Percentiles rank a stretch among this genome's conserved stretches.
phyloP scores from a whole-genome alignment of 2,329 filamentous ascomycete genomes.

The Xylariaceae sp. region DNA sequence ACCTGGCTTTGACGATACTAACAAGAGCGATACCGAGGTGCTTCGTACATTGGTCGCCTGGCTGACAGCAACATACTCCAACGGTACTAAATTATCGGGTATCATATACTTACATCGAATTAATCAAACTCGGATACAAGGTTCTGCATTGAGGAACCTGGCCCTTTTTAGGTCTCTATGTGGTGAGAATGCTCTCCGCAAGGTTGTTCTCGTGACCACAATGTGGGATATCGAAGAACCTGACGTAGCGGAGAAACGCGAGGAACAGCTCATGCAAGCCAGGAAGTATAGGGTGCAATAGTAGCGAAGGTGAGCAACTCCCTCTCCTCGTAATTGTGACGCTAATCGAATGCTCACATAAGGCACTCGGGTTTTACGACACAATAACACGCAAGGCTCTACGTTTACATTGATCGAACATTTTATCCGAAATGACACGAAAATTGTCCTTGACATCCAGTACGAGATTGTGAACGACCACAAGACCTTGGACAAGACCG shows the following conservation, averaged over 20 bases:
- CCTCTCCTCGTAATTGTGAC: background rate
- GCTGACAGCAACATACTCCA: slow-evolving; percentile 5
- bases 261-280: slow-evolving; percentile 4
- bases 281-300: slow-evolving; percentile 5
- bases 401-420: background rate
- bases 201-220: slow-evolving; percentile 11
- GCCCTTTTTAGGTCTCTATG: slow-evolving; percentile 10
- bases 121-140: slow-evolving; percentile 7
- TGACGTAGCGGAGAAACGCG: slow-evolving; percentile 1
- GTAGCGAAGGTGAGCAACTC: slow-evolving; percentile 1
- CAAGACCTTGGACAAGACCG: background rate
- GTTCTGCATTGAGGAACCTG: slow-evolving; percentile 7
- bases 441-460: slow-evolving; percentile 1
- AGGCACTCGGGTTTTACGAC: slow-evolving; percentile 6
- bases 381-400: slow-evolving; percentile 3
- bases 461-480: slow-evolving; percentile 1
- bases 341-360: slow-evolving; percentile 1
- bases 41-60: slow-evolving; percentile 8
- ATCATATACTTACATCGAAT: slow-evolving; percentile 14
- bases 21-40: slow-evolving; percentile 7
- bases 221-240: slow-evolving; percentile 20
- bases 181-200: slow-evolving; percentile 3
- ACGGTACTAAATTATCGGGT: slow-evolving; percentile 4
- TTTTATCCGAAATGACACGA: slow-evolving; percentile 2
- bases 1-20: slow-evolving; percentile 15